Conservation (phyloP, 140 eudicot species). For the Anethum foeniculum region DNA sequence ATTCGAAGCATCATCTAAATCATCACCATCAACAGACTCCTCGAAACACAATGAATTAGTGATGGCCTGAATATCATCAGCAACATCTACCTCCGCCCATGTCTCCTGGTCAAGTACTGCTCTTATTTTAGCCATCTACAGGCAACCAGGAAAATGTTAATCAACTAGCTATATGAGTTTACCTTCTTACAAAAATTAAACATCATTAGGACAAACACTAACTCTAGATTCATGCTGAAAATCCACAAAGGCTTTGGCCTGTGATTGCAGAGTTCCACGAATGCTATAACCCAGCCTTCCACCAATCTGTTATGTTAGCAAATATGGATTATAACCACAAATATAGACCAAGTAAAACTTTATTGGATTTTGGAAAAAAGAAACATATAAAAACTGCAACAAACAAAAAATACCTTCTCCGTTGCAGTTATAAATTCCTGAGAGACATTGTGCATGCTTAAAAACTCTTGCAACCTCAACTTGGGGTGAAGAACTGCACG, state of each 20-base stretch:
- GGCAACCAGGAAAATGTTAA: conserved; percentile 19
- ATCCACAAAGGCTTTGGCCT: conserved; percentile 93
- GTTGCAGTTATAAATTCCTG: conserved; percentile 86
- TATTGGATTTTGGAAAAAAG: neutral
- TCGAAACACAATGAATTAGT: conserved; percentile 50
- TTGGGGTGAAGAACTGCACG: conserved; percentile 85
- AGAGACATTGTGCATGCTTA: conserved; percentile 60
- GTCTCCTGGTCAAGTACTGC: conserved; percentile 98
- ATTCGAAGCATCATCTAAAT: conserved; percentile 28
- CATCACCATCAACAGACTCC: conserved; percentile 35
- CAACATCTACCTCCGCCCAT: conserved; percentile 95
- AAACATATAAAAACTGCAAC: neutral
- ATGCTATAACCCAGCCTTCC: conserved; percentile 99
- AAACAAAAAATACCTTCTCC: conserved; percentile 55
- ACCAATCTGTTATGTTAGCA: conserved; percentile 72
- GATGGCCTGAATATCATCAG: conserved; percentile 81
- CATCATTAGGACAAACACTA: conserved; percentile 16
- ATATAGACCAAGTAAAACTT: neutral
- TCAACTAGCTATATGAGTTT: neutral
- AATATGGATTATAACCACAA: conserved; percentile 23
- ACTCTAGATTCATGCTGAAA: conserved; percentile 95
- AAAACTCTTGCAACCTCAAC: conserved; percentile 73
- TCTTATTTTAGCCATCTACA: conserved; percentile 79
- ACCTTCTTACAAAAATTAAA: conserved; percentile 2
- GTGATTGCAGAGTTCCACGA: conserved; percentile 93